Conservation (phyloP, 2,329 filamentous ascomycete genomes). For the Neonectria coccinea region DNA sequence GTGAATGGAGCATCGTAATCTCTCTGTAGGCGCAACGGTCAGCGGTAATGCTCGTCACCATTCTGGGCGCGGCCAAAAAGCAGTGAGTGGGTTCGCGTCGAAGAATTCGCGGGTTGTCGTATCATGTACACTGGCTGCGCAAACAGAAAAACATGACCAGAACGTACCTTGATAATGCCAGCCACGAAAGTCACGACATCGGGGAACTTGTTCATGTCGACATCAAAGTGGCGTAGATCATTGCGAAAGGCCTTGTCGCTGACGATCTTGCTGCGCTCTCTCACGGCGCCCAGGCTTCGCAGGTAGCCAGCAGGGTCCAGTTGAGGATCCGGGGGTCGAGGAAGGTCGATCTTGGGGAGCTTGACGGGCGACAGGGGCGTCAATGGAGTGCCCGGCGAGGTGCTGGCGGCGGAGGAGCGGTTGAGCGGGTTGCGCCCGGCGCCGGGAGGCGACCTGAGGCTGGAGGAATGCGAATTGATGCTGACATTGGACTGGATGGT, state of each 20-base stretch:
- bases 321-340: constrained; percentile 86
- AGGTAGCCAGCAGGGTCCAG: constrained; percentile 92
- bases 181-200: constrained; percentile 89
- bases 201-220: constrained; percentile 85
- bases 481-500: constrained; percentile 63
- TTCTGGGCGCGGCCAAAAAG: background rate
- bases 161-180: constrained; percentile 89
- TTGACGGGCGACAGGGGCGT: constrained; percentile 64
- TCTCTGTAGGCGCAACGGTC: constrained; percentile 51
- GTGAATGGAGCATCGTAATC: constrained; percentile 68
- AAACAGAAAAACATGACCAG: background rate
- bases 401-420: constrained; percentile 64
- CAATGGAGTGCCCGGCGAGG: constrained; percentile 60
- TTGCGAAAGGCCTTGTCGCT: constrained; percentile 82
- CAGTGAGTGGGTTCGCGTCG: background rate
- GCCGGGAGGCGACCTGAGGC: constrained; percentile 46
- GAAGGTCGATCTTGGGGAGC: constrained; percentile 82
- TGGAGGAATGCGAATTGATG: constrained; percentile 64
- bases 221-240: constrained; percentile 85
- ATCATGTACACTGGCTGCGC: background rate
- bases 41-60: constrained; percentile 15
- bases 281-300: constrained; percentile 87
- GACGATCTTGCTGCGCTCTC: constrained; percentile 80
- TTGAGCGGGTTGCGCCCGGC: constrained; percentile 54
- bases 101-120: background rate